Evolutionary conservation across 2,329 filamentous ascomycete species (phyloP).

Genomic region (Fusarium sp.): DNA sequence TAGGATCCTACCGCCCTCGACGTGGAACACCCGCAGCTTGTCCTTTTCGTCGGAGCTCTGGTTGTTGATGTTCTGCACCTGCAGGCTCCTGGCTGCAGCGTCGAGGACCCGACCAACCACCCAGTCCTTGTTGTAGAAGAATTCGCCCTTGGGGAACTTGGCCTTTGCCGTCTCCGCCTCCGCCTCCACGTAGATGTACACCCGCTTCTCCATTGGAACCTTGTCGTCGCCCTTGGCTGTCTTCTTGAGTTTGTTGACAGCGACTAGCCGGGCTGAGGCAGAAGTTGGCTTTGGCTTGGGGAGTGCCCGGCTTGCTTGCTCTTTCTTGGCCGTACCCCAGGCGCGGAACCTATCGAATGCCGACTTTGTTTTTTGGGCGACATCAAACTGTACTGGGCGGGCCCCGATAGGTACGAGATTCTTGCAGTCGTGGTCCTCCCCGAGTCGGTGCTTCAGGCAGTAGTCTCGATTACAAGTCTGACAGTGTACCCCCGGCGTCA

Average conservation of each 20-base stretch:
- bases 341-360: slow-evolving; percentile 82
- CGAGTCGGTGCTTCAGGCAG: slow-evolving; percentile 81
- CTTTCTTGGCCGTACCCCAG: slow-evolving; percentile 83
- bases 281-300: slow-evolving; percentile 73
- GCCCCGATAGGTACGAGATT: slow-evolving; percentile 74
- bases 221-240: slow-evolving; percentile 91
- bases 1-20: slow-evolving; percentile 87
- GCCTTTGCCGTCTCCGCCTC: slow-evolving; percentile 86
- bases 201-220: slow-evolving; percentile 81
- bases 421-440: slow-evolving; percentile 86
- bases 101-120: slow-evolving; percentile 88
- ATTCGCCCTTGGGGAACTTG: slow-evolving; percentile 84
- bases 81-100: slow-evolving; percentile 79
- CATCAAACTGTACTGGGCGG: slow-evolving; percentile 56
- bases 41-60: slow-evolving; percentile 80
- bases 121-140: slow-evolving; percentile 87
- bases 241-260: slow-evolving; percentile 83
- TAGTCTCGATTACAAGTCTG: slow-evolving; percentile 77
- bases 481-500: slow-evolving; percentile 78
- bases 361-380: slow-evolving; percentile 73
- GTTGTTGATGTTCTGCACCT: slow-evolving; percentile 88
- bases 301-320: slow-evolving; percentile 67
- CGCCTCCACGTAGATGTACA: slow-evolving; percentile 92
- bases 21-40: slow-evolving; percentile 88
- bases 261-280: slow-evolving; percentile 73